phyloP scores from a whole-genome alignment of 768 basidiomycete species.

The Suillus hirtellus region DNA sequence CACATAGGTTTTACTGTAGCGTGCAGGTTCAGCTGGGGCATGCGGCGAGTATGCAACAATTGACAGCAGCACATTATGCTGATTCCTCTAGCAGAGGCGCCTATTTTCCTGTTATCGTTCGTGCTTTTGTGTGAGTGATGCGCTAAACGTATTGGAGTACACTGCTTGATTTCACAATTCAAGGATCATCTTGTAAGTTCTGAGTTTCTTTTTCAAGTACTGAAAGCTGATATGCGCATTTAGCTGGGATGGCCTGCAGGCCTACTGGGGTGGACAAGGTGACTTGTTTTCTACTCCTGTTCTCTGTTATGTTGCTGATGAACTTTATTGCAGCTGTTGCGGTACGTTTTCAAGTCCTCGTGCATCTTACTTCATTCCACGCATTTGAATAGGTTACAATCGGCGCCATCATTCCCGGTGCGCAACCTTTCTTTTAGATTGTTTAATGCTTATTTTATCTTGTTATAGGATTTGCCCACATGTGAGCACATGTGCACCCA shows the following conservation, averaged over 20 bases:
- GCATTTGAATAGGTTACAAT: slow-evolving; percentile 1
- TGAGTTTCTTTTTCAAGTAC: not conserved
- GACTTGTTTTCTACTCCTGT: not conserved
- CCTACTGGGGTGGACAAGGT: slow-evolving; percentile 26
- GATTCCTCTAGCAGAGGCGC: not conserved
- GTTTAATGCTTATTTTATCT: not conserved
- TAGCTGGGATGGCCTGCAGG: slow-evolving; percentile 24
- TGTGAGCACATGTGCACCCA: not conserved
- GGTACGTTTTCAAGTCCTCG: not conserved
- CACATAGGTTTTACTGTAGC: slow-evolving; percentile 23
- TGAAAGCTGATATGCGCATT: not conserved
- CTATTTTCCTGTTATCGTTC: slow-evolving; percentile 1
- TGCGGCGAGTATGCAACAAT: slow-evolving; percentile 9
- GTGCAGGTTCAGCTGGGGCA: slow-evolving; percentile 23
- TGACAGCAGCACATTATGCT: not conserved
- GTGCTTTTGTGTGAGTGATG: not conserved
- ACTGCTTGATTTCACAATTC: not conserved
- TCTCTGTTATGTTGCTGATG: not conserved
- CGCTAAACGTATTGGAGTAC: not conserved
- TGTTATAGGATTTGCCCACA: slow-evolving; percentile 1
- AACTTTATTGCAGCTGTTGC: not conserved
- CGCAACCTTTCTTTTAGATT: not conserved
- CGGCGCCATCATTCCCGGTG: slow-evolving; percentile 3
- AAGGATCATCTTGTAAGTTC: not conserved
- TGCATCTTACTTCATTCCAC: not conserved